These are phyloP conservation scores for Cyclospora cayetanensis DNA, from an alignment of 169 alveolate genomes.

Conservation along the genomic window DNA sequence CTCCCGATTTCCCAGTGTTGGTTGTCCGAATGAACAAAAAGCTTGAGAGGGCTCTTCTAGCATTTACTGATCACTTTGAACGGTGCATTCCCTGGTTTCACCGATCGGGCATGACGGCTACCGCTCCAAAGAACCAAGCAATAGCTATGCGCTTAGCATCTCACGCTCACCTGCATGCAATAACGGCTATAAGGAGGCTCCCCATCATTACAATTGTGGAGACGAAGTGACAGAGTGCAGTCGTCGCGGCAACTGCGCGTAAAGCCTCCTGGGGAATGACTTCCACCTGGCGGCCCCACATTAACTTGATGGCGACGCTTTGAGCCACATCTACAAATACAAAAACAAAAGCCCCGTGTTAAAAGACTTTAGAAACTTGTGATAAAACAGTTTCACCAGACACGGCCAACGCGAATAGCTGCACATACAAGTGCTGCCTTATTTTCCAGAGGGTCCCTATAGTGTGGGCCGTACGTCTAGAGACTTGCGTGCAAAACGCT, in stretches of 20 bases:
- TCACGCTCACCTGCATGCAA: constrained; percentile 7
- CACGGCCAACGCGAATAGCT: no score
- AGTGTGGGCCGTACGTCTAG: constrained; percentile 1
- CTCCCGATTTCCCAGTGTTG: no score
- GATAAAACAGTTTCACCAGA: no score
- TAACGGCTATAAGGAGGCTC: background rate
- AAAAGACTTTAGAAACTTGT: no score
- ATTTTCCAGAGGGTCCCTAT: no score
- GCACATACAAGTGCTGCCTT: no score
- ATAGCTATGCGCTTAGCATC: background rate
- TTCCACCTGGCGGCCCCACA: constrained; percentile 22
- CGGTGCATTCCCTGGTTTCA: no score
- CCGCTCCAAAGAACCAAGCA: background rate
- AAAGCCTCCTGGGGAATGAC: background rate
- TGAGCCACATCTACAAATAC: background rate
- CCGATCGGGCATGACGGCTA: no score
- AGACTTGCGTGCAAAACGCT: background rate
- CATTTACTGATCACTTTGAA: no score
- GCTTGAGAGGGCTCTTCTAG: no score
- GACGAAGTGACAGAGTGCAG: background rate
- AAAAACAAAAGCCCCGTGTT: no score
- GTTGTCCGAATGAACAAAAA: no score
- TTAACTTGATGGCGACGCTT: background rate
- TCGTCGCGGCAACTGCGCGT: background rate
- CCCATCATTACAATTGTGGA: background rate